phyloP scores from a whole-genome alignment of 129 eudicot species.

The Ambrosia artemisiifolia region DNA sequence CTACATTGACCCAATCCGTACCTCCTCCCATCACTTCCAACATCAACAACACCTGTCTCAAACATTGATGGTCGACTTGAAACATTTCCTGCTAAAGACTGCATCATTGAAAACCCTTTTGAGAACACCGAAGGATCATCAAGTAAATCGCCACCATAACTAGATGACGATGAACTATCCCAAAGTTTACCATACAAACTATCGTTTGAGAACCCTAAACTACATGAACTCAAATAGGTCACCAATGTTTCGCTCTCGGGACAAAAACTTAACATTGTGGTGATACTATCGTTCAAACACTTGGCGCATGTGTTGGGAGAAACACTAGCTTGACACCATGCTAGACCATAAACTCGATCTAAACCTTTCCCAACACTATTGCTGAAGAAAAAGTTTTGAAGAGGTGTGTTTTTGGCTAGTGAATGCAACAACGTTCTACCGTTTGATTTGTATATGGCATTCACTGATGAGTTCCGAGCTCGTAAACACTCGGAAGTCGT shows the following conservation, averaged over 20 bases:
- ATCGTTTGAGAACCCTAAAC: conserved; percentile 22
- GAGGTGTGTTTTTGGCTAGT: conserved; percentile 3
- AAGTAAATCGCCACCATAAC: neutral
- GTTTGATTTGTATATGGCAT: conserved; percentile 11
- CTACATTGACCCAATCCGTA: conserved; percentile 38
- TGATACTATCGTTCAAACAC: conserved; percentile 13
- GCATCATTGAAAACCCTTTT: conserved; percentile 34
- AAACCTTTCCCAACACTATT: conserved; percentile 22
- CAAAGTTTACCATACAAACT: conserved; percentile 17
- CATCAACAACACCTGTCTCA: conserved; percentile 20
- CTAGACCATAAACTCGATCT: conserved; percentile 21
- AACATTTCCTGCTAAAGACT: conserved; percentile 7
- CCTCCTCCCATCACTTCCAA: conserved; percentile 20
- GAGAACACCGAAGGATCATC: conserved; percentile 26
- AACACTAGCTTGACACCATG: conserved; percentile 28
- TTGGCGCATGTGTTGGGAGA: conserved; percentile 12
- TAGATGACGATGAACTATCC: conserved; percentile 3
- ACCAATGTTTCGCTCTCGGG: conserved; percentile 9
- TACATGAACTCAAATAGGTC: conserved; percentile 16
- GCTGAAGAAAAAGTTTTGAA: conserved; percentile 21
- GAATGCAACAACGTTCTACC: conserved; percentile 1
- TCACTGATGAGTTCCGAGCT: conserved; percentile 6
- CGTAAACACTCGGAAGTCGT: conserved; percentile 4
- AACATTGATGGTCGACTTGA: conserved; percentile 28
- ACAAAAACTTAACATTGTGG: conserved; percentile 6